Percentiles rank a stretch among this genome's conserved stretches.
These are phyloP conservation scores for Russula vinacea DNA, from an alignment of 768 basidiomycete genomes.

Conservation along the genomic window DNA sequence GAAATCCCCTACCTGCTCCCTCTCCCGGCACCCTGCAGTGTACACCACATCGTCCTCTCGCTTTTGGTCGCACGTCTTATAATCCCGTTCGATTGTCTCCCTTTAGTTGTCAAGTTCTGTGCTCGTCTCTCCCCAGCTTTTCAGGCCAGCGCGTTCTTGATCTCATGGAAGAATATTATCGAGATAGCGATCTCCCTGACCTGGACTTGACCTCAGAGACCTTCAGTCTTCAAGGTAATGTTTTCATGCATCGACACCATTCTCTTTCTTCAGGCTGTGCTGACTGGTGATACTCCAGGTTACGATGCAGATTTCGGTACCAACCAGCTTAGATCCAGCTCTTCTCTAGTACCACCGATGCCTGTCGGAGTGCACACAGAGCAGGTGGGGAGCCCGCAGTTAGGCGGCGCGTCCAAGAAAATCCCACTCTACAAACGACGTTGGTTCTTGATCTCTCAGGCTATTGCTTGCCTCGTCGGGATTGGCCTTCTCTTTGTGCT, in stretches of 20 bases:
- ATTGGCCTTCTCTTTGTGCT: slow-evolving; percentile 66
- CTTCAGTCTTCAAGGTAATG: background rate
- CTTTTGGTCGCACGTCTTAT: background rate
- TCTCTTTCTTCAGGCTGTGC: background rate
- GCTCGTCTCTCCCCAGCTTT: background rate
- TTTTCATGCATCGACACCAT: background rate
- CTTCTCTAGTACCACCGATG: background rate
- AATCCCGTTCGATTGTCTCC: background rate
- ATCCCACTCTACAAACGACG: slow-evolving; percentile 58
- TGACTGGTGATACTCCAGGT: background rate
- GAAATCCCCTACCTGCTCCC: background rate
- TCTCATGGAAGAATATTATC: slow-evolving; percentile 15
- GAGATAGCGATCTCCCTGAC: background rate
- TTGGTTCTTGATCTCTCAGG: slow-evolving; percentile 58
- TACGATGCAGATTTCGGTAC: background rate
- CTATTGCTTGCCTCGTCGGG: slow-evolving; percentile 49
- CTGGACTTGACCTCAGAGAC: background rate
- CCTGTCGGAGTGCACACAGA: background rate
- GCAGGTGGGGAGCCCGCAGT: too few species aligned
- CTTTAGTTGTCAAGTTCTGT: background rate
- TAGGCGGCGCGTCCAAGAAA: slow-evolving; percentile 17
- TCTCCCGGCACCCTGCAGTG: background rate
- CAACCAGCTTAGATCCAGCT: background rate
- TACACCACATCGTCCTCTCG: background rate
- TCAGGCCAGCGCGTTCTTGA: background rate